A percentile compares a stretch with the other conserved stretches of the same genome.
Evolutionary conservation across 1,284 basidiomycete genomes (phyloP).

Genomic region (Mycosarcoma mackinlayi): DNA sequence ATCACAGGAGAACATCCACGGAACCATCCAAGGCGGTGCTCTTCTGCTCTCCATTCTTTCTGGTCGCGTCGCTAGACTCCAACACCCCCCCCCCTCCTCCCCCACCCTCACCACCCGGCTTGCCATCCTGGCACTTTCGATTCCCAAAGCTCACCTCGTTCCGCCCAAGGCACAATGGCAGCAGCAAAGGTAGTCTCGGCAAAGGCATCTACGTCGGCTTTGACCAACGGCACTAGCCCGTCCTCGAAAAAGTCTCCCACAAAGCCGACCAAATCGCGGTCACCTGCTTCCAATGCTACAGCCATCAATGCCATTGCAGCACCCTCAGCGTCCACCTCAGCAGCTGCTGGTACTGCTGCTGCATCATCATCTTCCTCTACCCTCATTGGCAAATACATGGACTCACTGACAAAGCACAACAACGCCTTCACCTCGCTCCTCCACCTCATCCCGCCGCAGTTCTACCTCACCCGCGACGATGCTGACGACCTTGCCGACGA

Average conservation of each 20-base stretch:
- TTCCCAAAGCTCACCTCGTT: background rate
- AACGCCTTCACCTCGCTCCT: conserved; percentile 57
- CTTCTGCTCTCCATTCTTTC: too few relatives aligned
- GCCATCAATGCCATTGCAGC: conserved; percentile 8
- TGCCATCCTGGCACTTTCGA: background rate
- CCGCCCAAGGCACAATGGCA: conserved; percentile 27
- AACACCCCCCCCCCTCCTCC: too few relatives aligned
- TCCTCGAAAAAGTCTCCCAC: conserved; percentile 21
- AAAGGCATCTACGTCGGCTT: conserved; percentile 13
- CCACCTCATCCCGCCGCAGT: conserved; percentile 61
- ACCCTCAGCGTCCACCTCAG: conserved; percentile 22
- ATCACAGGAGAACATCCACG: too few relatives aligned
- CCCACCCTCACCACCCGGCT: background rate
- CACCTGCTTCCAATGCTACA: background rate
- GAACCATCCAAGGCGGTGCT: too few relatives aligned
- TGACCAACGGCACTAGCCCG: conserved; percentile 15
- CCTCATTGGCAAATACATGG: conserved; percentile 28
- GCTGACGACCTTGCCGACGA: conserved; percentile 49
- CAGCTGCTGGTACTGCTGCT: too few relatives aligned
- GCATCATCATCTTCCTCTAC: conserved; percentile 8
- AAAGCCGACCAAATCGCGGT: conserved; percentile 14
- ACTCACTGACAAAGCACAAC: conserved; percentile 54
- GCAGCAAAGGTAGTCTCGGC: conserved; percentile 28
- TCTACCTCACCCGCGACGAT: conserved; percentile 56
- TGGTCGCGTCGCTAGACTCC: too few relatives aligned